Evolutionary conservation across 2,329 filamentous ascomycete genomes (phyloP).

Genomic region (Colletotrichum endophyticum): DNA sequence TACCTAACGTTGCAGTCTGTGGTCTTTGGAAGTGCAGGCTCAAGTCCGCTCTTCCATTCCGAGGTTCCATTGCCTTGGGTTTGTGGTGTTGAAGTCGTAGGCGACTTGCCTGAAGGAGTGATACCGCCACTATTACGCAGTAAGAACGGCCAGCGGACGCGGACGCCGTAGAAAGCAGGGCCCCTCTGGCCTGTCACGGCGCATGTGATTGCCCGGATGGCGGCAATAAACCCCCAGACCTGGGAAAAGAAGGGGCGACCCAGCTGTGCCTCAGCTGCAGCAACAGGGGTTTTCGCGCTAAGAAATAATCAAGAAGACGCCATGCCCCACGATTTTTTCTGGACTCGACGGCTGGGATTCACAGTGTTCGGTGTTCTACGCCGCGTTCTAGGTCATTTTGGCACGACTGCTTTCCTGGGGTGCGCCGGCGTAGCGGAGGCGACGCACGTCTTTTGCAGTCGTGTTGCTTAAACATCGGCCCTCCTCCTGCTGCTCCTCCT

Average conservation of each 20-base stretch:
- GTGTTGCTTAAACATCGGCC: not conserved
- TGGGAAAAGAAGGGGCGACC: not conserved
- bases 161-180: slow-evolving; percentile 11
- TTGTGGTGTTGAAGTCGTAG: not conserved
- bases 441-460: not conserved
- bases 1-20: not conserved
- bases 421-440: not conserved
- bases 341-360: not conserved
- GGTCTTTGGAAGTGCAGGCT: not conserved
- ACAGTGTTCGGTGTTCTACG: not conserved
- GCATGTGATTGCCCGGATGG: slow-evolving; percentile 28
- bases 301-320: slow-evolving; percentile 24
- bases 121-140: not conserved
- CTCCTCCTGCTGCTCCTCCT: not conserved
- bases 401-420: not conserved
- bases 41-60: not conserved
- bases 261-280: slow-evolving; percentile 5
- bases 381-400: not conserved
- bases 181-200: not conserved
- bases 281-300: slow-evolving; percentile 15
- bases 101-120: slow-evolving; percentile 1
- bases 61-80: not conserved
- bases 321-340: slow-evolving; percentile 23
- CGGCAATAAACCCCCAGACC: slow-evolving; percentile 7
- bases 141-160: not conserved